Evolutionary conservation across 768 basidiomycete species (phyloP), one percentile per base, ranked within the genome.

Genomic region (Hygrophoropsis aurantiaca): DNA sequence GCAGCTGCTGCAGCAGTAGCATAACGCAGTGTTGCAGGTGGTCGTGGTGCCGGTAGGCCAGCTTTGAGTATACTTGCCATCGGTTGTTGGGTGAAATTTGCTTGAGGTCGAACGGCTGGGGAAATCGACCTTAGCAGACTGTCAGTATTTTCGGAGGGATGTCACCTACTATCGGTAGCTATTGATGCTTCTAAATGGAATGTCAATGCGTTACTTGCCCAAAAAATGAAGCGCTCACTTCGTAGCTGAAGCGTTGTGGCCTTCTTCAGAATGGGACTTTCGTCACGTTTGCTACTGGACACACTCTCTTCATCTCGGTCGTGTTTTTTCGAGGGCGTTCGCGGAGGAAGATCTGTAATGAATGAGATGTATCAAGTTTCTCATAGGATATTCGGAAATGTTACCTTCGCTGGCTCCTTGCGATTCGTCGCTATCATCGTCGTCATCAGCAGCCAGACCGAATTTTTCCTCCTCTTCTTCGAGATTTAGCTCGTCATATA

Each of bases 381-480:
- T 35, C 40, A 43, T 38, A 44, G 41, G 15, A 38, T 26, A 53
- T 11, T 40, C 35, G 1, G 10, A 34, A n/a, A 8, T 54, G 60
- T 40, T 62, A 83, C 89, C 85, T 78, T 91, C 90, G 53, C 87
- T 85, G 41, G 73, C 73, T 55, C 76, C 70, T 64, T 93, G 78
- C 25, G 86, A 90, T 32, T 85, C 87, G 51, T 92, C 89, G 44
- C 80, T 86, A 13, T 5, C 55, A 9, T 88, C 84, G 13, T 92
- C 82, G 41, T 93, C 89, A 42, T 84, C 82, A 49, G 66, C 73
- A 44, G 79, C 80, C 35, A 90, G 73, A 46, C 90, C 88, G 61
- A 94, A 93, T 61, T 90, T 87, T 72, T 93, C 93, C 61, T 98
- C 95, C 65, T 97, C 93, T 61, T 97, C 95, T 57, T 97, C 90